phyloP scores from a whole-genome alignment of 2,329 filamentous ascomycete genomes.

The Spiromastix sp. region DNA sequence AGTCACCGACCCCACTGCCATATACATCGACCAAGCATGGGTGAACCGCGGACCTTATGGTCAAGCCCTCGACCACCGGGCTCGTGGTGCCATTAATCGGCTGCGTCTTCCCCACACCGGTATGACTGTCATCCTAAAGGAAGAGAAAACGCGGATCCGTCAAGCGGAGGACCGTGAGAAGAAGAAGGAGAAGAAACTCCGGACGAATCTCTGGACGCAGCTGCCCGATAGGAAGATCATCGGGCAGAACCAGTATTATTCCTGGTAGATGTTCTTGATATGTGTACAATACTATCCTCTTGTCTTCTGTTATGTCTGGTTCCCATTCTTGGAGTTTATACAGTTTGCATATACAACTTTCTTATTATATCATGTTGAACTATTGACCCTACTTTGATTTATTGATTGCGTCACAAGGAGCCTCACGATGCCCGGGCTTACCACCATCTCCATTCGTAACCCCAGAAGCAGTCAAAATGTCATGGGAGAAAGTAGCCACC shows the following conservation, averaged over 20 bases:
- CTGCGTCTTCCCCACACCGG: conserved; percentile 64
- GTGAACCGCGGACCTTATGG: conserved; percentile 65
- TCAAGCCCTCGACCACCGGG: conserved; percentile 57
- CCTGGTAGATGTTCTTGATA: conserved; percentile 53
- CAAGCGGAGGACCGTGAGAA: conserved; percentile 66
- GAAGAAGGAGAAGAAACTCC: conserved; percentile 64
- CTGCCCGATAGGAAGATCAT: conserved; percentile 77
- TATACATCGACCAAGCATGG: conserved; percentile 92
- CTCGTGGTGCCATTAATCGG: conserved; percentile 59
- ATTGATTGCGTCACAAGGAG: not conserved
- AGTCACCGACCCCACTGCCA: conserved; percentile 62
- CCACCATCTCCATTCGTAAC: no score
- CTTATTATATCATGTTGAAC: not conserved
- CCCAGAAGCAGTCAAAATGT: no score
- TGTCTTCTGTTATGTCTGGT: conserved; percentile 3
- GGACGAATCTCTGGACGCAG: conserved; percentile 74
- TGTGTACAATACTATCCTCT: not conserved
- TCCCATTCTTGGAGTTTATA: not conserved
- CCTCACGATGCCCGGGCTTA: not conserved
- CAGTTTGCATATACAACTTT: not conserved
- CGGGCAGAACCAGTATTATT: conserved; percentile 79
- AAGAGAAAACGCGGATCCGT: conserved; percentile 81
- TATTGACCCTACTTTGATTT: not conserved
- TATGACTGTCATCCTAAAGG: conserved; percentile 75
- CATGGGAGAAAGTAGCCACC: no score